Conservation (phyloP, 129 eudicot genomes). For the Escallonia herrerae region DNA sequence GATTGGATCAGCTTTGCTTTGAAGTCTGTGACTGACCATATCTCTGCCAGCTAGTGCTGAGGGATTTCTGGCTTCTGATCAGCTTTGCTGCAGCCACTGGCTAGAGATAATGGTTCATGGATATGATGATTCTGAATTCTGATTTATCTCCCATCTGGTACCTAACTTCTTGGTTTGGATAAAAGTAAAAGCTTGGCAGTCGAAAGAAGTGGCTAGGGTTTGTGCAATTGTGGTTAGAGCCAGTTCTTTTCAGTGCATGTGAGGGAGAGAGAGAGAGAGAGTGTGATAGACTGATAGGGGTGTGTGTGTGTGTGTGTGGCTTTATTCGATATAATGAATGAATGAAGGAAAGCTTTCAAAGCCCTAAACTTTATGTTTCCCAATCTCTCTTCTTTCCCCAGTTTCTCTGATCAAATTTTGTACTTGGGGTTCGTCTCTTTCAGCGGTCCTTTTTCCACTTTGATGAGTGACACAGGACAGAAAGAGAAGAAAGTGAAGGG, state of each 20-base stretch:
- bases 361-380: background rate
- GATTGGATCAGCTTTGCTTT: too few species aligned
- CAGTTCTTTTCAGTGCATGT: constrained; percentile 11
- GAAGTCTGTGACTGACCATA: too few species aligned
- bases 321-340: constrained; percentile 5
- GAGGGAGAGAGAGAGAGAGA: background rate
- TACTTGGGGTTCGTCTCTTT: constrained; percentile 14
- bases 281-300: background rate
- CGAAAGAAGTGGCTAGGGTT: constrained; percentile 7
- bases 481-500: background rate
- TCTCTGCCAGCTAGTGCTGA: too few species aligned
- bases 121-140: too few species aligned
- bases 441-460: background rate
- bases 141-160: too few species aligned
- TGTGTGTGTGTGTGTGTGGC: background rate
- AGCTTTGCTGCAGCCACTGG: too few species aligned
- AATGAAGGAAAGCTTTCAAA: constrained; percentile 2
- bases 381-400: background rate
- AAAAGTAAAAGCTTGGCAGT: background rate
- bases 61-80: too few species aligned
- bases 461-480: background rate
- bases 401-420: background rate
- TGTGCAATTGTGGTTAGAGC: background rate
- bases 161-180: too few species aligned
- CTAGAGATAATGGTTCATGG: too few species aligned